Conservation (phyloP, 2,329 filamentous ascomycete species). For the Aspergillaceae sp. region DNA sequence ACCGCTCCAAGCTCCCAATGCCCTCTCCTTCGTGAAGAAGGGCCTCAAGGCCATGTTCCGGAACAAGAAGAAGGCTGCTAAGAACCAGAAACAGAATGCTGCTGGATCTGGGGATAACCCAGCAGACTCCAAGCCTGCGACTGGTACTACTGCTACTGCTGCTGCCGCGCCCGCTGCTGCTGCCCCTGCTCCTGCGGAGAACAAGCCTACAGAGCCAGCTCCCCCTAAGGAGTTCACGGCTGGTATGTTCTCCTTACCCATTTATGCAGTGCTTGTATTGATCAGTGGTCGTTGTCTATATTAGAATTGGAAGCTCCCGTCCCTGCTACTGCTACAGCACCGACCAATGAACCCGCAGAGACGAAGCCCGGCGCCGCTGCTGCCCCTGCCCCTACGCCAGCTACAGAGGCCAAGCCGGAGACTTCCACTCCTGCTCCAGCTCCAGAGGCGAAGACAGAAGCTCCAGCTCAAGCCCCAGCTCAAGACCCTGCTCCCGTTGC, state of each 20-base stretch:
- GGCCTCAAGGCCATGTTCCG: slow-evolving; percentile 25
- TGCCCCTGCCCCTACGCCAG: slow-evolving; percentile 1
- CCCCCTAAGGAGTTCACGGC: slow-evolving; percentile 7
- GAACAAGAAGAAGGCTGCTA: slow-evolving; percentile 21
- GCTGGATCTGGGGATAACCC: slow-evolving; percentile 4
- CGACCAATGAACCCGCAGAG: background rate
- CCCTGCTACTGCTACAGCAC: slow-evolving; percentile 7
- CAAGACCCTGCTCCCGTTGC: background rate
- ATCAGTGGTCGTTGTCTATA: background rate
- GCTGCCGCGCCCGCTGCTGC: slow-evolving; percentile 4
- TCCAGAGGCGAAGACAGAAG: slow-evolving; percentile 6
- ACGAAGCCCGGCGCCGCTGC: slow-evolving; percentile 7
- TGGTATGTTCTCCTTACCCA: slow-evolving; percentile 7
- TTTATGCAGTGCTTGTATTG: no score
- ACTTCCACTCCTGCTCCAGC: slow-evolving; percentile 1
- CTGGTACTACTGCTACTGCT: slow-evolving; percentile 1
- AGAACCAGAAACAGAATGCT: slow-evolving; percentile 3
- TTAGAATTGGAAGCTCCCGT: background rate
- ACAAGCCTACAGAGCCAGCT: slow-evolving; percentile 4
- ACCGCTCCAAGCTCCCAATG: slow-evolving; percentile 18
- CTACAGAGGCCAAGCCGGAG: slow-evolving; percentile 3
- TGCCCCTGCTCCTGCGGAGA: slow-evolving; percentile 1
- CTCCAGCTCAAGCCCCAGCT: slow-evolving; percentile 4
- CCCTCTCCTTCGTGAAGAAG: slow-evolving; percentile 25
- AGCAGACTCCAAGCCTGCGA: slow-evolving; percentile 3